Conservation (phyloP, 192 early-diverging fungal genomes). For the Spizellomyces punctatus region DNA sequence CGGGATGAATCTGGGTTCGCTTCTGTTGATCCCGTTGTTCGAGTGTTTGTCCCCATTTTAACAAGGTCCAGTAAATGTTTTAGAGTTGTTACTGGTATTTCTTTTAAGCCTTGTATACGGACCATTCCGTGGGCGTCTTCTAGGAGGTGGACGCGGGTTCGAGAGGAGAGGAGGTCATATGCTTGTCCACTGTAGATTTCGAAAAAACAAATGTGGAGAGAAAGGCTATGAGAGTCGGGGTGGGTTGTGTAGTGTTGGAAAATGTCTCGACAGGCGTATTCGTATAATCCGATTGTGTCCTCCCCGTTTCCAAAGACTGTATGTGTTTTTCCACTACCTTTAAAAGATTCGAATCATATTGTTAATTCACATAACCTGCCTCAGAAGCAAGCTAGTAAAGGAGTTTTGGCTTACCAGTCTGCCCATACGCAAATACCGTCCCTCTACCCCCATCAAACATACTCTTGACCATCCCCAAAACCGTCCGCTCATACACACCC, state of each 20-base stretch:
- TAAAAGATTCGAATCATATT: background rate
- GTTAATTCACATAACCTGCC: no score
- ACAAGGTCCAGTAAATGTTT: background rate
- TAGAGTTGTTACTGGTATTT: no score
- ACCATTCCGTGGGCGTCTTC: no score
- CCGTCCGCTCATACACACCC: constrained; percentile 33
- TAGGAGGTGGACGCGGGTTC: no score
- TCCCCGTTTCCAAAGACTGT: constrained; percentile 44
- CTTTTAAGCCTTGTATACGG: no score
- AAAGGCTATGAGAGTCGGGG: no score
- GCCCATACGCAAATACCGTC: constrained; percentile 51
- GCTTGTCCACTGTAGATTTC: no score
- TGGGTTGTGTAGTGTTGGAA: no score
- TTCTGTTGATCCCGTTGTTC: constrained; percentile 48
- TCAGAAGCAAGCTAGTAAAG: no score
- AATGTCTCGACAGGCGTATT: constrained; percentile 41
- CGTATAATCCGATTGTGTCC: constrained; percentile 36
- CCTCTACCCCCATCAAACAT: constrained; percentile 13
- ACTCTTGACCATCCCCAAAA: constrained; percentile 23
- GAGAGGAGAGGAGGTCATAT: no score
- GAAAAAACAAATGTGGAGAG: no score
- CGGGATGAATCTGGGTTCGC: constrained; percentile 43
- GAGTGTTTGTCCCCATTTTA: constrained; percentile 20
- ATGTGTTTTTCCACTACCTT: constrained; percentile 51
- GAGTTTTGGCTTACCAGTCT: no score